phyloP scores from a whole-genome alignment of 441 rosid genomes.

The Adansonia rubrostipa region DNA sequence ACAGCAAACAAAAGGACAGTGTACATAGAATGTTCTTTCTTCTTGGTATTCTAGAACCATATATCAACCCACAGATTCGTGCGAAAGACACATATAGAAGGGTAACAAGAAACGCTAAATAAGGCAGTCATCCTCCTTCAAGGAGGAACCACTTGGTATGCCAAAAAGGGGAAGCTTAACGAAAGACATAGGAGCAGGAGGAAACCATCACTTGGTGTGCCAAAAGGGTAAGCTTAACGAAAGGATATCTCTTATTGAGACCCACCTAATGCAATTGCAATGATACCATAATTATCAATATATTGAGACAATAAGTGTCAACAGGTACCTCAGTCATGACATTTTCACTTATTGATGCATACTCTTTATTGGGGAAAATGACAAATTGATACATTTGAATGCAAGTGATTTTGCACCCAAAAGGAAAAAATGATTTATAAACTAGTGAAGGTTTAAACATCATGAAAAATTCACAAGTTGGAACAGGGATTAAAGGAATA shows the following conservation, averaged over 20 bases:
- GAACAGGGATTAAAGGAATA: background rate
- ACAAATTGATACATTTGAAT: background rate
- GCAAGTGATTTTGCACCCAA: background rate
- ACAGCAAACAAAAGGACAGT: background rate
- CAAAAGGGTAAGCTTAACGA: background rate
- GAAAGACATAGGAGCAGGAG: background rate
- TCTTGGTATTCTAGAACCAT: slow-evolving; percentile 11
- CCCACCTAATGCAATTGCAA: background rate
- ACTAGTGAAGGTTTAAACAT: background rate
- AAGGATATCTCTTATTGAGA: background rate
- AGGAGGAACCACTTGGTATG: too few species aligned
- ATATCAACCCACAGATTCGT: background rate
- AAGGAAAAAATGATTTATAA: background rate
- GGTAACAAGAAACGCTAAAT: background rate
- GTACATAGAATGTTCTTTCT: background rate
- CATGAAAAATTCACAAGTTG: background rate
- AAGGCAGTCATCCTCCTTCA: background rate
- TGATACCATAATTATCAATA: background rate
- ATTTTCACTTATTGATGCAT: background rate
- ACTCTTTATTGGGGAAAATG: background rate
- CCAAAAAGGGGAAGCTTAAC: too few species aligned
- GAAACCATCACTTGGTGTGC: background rate
- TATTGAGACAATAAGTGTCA: background rate
- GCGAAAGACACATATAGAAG: background rate
- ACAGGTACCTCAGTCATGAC: background rate